These are phyloP conservation scores for Mycena leptocephala DNA, from an alignment of 768 basidiomycete species.

Conservation along the genomic window DNA sequence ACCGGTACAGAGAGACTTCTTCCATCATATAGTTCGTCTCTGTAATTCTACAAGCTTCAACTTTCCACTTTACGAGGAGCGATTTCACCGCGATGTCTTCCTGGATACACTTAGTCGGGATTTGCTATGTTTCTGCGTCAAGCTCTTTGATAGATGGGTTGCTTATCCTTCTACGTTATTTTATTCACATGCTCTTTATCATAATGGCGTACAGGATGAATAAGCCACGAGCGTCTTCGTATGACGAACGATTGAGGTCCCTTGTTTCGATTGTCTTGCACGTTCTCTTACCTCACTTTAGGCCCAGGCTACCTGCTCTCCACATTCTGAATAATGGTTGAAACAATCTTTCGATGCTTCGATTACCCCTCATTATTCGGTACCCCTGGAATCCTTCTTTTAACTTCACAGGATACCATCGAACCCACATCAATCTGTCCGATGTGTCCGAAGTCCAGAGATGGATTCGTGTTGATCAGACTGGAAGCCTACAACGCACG, in stretches of 20 bases:
- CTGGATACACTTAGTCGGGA: background rate
- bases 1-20: background rate
- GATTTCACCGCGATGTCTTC: background rate
- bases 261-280: background rate
- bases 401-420: background rate
- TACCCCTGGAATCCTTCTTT: conserved; percentile 11
- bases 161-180: background rate
- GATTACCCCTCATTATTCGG: background rate
- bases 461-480: background rate
- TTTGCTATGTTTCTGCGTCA: conserved; percentile 16
- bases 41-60: background rate
- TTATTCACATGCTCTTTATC: background rate
- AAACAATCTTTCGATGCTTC: background rate
- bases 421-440: background rate
- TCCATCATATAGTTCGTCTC: conserved; percentile 10
- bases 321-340: background rate
- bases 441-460: background rate
- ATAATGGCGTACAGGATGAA: background rate
- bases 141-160: background rate
- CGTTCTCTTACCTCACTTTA: background rate
- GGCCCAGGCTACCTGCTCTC: background rate
- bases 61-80: background rate
- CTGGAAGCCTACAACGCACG: background rate
- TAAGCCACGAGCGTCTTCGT: background rate
- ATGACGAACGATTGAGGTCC: background rate